Conservation (phyloP, 1,139 yeast genomes). For the Candida buenavistaensis region DNA sequence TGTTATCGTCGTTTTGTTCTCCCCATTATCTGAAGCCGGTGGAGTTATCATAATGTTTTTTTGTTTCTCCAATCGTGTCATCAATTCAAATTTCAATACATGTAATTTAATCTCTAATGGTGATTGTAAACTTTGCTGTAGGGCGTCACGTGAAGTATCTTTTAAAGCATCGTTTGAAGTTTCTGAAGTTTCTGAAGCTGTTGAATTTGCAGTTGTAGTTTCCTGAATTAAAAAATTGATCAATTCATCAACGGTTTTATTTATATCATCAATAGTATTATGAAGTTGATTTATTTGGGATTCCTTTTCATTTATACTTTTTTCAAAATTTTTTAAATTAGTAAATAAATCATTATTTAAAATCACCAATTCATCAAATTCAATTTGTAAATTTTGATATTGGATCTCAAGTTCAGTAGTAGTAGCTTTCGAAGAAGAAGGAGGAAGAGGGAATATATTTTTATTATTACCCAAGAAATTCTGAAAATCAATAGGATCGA, state of each 20-base stretch:
- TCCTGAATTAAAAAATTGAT: constrained; percentile 23
- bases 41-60: constrained; percentile 4
- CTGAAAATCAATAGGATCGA: constrained; percentile 6
- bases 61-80: constrained; percentile 14
- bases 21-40: constrained; percentile 2
- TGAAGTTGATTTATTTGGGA: constrained; percentile 17
- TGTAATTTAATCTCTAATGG: constrained; percentile 27
- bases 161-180: not conserved
- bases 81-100: constrained; percentile 24
- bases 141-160: constrained; percentile 14
- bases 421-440: constrained; percentile 17
- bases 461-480: not conserved
- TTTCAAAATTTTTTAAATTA: constrained; percentile 36
- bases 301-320: constrained; percentile 30
- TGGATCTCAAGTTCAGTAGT: constrained; percentile 13
- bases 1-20: constrained; percentile 3
- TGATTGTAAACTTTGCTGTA: constrained; percentile 19
- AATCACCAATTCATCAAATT: constrained; percentile 36
- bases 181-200: constrained; percentile 9
- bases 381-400: constrained; percentile 22
- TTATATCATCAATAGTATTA: constrained; percentile 18
- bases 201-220: constrained; percentile 18
- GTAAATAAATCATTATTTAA: constrained; percentile 41
- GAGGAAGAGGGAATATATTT: not conserved
- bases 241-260: constrained; percentile 23